Conservation (phyloP, 2,329 filamentous ascomycete genomes). For the Blumeriella jaapii region DNA sequence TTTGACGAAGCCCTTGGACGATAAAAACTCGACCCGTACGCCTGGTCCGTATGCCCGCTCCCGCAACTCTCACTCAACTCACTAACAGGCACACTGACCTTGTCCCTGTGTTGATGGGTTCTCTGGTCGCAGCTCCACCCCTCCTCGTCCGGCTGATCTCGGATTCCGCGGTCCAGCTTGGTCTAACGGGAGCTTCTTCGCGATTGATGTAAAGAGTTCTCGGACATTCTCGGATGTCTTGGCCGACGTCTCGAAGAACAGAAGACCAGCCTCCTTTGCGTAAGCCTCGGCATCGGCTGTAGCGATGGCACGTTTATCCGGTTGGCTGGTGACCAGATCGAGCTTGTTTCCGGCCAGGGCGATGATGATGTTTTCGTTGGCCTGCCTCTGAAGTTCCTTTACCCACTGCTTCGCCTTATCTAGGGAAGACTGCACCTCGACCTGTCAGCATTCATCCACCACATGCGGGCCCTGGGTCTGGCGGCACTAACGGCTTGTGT, state of each 20-base stretch:
- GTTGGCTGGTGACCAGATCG: slow-evolving; percentile 86
- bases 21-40: slow-evolving; percentile 9
- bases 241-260: slow-evolving; percentile 98
- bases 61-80: slow-evolving; percentile 9
- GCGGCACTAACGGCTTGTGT: slow-evolving; percentile 71
- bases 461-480: neutral
- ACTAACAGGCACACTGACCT: slow-evolving; percentile 52
- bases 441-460: slow-evolving; percentile 7
- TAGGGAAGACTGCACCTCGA: slow-evolving; percentile 60
- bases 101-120: slow-evolving; percentile 47
- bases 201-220: slow-evolving; percentile 93
- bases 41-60: slow-evolving; percentile 13
- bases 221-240: slow-evolving; percentile 95
- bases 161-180: slow-evolving; percentile 87
- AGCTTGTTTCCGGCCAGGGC: slow-evolving; percentile 96
- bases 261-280: slow-evolving; percentile 78
- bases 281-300: slow-evolving; percentile 91
- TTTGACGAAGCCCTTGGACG: slow-evolving; percentile 6
- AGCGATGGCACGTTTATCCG: slow-evolving; percentile 87
- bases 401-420: slow-evolving; percentile 99
- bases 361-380: slow-evolving; percentile 99
- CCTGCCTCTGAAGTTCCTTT: slow-evolving; percentile 95
- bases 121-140: slow-evolving; percentile 50
- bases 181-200: slow-evolving; percentile 93
- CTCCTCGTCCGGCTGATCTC: slow-evolving; percentile 44